These are phyloP conservation scores for Lepidium campestre DNA, from an alignment of 441 rosid species.

Conservation along the genomic window DNA sequence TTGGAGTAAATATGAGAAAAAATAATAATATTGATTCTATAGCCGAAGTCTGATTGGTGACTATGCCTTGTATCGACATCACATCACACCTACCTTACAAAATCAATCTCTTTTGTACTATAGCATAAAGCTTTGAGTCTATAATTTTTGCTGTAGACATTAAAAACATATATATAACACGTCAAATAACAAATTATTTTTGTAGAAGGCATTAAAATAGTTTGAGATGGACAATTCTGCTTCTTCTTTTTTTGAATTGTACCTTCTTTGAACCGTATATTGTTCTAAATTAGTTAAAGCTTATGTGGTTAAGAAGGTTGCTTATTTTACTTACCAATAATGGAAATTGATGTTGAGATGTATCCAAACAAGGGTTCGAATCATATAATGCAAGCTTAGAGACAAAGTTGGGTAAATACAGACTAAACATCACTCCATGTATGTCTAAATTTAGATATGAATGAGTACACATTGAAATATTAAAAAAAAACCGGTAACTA, in stretches of 20 bases:
- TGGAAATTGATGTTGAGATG: not conserved
- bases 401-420: not conserved
- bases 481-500: no score
- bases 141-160: not conserved
- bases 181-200: not conserved
- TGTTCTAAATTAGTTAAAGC: not conserved
- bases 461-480: not conserved
- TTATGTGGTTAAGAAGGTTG: not conserved
- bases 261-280: not conserved
- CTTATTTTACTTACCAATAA: not conserved
- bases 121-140: not conserved
- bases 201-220: not conserved
- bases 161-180: no score
- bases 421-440: not conserved
- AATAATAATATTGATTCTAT: not conserved
- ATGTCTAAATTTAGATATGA: not conserved
- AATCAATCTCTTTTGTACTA: not conserved
- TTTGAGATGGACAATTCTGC: not conserved
- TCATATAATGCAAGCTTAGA: not conserved
- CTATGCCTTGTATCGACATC: slow-evolving; percentile 6
- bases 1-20: not conserved
- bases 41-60: slow-evolving; percentile 1
- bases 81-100: slow-evolving; percentile 16
- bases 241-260: not conserved
- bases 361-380: not conserved